A percentile compares a stretch with the other conserved stretches of the same genome.
These are phyloP conservation scores for Sisymbrium altissimum DNA, from an alignment of 345 rosid genomes.

Conservation along the genomic window DNA sequence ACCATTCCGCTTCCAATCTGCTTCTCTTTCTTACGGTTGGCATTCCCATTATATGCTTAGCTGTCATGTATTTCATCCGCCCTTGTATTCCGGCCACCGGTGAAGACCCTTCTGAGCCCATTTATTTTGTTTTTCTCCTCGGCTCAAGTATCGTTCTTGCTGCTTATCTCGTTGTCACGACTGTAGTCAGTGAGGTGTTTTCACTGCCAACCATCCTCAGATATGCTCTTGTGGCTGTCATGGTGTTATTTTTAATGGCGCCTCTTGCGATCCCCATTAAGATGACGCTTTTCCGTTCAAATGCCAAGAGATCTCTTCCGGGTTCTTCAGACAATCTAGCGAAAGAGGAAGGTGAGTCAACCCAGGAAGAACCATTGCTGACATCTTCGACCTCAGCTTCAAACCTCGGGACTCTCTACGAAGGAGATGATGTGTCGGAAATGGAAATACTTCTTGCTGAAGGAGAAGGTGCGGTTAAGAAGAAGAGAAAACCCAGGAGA, in stretches of 20 bases:
- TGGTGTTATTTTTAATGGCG: constrained; percentile 58
- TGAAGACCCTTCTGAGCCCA: constrained; percentile 78
- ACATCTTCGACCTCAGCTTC: constrained; percentile 68
- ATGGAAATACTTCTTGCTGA: constrained; percentile 63
- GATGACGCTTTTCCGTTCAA: constrained; percentile 82
- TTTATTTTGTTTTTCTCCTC: constrained; percentile 69
- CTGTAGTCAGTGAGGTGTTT: constrained; percentile 45
- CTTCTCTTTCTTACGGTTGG: constrained; percentile 69
- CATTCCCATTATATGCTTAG: constrained; percentile 63
- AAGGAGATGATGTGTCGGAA: constrained; percentile 49
- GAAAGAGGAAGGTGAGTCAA: constrained; percentile 42
- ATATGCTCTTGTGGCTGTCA: constrained; percentile 52
- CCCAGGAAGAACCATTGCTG: constrained; percentile 52
- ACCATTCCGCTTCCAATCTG: constrained; percentile 56
- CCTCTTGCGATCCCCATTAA: constrained; percentile 91
- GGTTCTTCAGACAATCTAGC: constrained; percentile 59
- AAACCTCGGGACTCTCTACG: constrained; percentile 56
- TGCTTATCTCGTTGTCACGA: constrained; percentile 55
- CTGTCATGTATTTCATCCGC: constrained; percentile 70
- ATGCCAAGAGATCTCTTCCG: constrained; percentile 40
- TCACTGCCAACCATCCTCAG: constrained; percentile 41
- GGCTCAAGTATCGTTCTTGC: constrained; percentile 66
- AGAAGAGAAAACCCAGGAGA: constrained; percentile 71
- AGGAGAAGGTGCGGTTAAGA: constrained; percentile 80
- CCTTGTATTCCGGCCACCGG: constrained; percentile 84